Evolutionary conservation across 1,284 basidiomycete genomes (phyloP).

Genomic region (Wallemia hederae): DNA sequence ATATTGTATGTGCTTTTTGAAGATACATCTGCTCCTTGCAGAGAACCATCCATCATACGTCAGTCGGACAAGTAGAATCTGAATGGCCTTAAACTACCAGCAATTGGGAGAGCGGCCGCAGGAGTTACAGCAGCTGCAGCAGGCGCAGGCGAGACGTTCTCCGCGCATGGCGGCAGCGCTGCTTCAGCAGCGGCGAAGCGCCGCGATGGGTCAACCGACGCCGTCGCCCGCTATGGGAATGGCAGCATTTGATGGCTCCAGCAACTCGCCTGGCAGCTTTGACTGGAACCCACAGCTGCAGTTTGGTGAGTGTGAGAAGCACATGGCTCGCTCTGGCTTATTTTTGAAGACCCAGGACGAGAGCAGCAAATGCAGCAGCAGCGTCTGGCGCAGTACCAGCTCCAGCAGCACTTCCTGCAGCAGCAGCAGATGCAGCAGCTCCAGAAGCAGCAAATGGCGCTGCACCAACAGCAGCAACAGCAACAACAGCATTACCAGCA

Average conservation of each 20-base stretch:
- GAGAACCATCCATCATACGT: background rate
- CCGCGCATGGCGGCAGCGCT: background rate
- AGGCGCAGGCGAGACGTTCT: background rate
- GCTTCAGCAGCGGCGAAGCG: background rate
- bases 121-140: background rate
- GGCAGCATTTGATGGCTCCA: background rate
- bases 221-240: background rate
- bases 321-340: no score
- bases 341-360: background rate
- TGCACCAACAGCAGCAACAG: background rate
- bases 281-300: background rate
- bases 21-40: background rate
- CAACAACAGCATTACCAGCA: background rate
- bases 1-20: background rate
- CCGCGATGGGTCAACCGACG: background rate
- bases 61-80: background rate
- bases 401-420: background rate
- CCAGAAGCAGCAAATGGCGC: background rate
- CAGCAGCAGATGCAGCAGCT: background rate
- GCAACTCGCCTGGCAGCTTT: background rate
- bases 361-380: constrained; percentile 1
- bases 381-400: background rate
- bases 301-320: background rate
- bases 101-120: background rate
- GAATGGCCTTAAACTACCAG: background rate